These are phyloP conservation scores for Phalaenopsis aphrodite DNA, from an alignment of 106 monocot genomes.

Conservation along the genomic window DNA sequence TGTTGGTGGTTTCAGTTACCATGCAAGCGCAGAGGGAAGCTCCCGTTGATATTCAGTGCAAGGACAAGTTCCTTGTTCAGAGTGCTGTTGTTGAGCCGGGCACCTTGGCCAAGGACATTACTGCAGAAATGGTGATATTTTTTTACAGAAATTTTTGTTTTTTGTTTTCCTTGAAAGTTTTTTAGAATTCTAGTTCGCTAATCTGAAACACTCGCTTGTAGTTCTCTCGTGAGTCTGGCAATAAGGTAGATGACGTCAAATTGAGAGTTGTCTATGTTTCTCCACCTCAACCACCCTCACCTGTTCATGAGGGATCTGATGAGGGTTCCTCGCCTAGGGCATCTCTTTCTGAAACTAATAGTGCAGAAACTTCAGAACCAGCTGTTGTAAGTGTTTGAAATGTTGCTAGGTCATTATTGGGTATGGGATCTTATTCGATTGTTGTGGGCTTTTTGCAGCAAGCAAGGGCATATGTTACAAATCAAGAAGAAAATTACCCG, in stretches of 20 bases:
- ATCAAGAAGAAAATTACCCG: constrained; percentile 43
- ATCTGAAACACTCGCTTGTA: constrained; percentile 9
- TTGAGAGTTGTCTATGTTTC: constrained; percentile 62
- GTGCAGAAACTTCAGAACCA: constrained; percentile 19
- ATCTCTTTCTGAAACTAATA: constrained; percentile 33
- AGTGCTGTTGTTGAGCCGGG: constrained; percentile 29
- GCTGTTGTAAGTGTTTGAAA: constrained; percentile 23
- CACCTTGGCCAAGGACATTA: constrained; percentile 42
- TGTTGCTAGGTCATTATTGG: neutral
- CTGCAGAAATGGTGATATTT: constrained; percentile 54
- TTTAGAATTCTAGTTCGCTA: neutral
- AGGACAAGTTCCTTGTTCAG: constrained; percentile 91
- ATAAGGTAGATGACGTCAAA: constrained; percentile 70
- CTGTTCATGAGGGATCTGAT: constrained; percentile 69
- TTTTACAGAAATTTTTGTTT: neutral
- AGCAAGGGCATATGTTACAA: constrained; percentile 18
- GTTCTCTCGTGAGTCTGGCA: constrained; percentile 76
- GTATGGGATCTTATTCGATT: neutral
- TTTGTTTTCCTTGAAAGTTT: neutral
- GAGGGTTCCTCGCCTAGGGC: constrained; percentile 65
- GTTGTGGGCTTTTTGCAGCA: constrained; percentile 27
- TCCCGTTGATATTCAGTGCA: constrained; percentile 64
- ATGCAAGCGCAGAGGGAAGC: constrained; percentile 87
- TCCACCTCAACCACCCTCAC: constrained; percentile 70
- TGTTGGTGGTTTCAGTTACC: constrained; percentile 41